phyloP scores from a whole-genome alignment of 495 filamentous ascomycete species.

The Trichocladium antarcticum region DNA sequence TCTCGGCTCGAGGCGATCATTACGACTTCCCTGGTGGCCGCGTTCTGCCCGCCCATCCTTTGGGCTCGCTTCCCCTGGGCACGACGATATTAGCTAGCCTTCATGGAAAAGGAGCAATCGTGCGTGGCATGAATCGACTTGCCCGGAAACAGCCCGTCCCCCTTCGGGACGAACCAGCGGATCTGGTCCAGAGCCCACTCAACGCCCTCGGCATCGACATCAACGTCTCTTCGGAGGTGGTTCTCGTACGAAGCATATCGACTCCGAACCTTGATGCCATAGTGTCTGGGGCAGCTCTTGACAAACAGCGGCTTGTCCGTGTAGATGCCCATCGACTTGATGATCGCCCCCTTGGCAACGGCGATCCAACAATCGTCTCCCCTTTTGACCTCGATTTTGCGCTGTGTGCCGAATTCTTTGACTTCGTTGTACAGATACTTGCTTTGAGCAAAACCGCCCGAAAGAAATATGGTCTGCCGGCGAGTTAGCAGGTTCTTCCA shows the following conservation, averaged over 20 bases:
- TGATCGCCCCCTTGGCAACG: conserved; percentile 24
- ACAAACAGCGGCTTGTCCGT: conserved; percentile 13
- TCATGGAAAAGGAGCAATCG: conserved; percentile 18
- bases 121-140: conserved; percentile 9
- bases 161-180: conserved; percentile 20
- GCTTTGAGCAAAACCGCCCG: conserved; percentile 20
- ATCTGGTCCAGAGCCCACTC: conserved; percentile 21
- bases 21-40: conserved; percentile 10
- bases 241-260: conserved; percentile 12
- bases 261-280: conserved; percentile 19
- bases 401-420: conserved; percentile 9
- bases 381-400: conserved; percentile 13
- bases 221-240: conserved; percentile 4
- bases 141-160: conserved; percentile 20
- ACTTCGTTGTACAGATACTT: conserved; percentile 16
- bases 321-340: conserved; percentile 23
- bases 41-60: too few relatives aligned
- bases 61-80: not conserved
- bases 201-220: conserved; percentile 13
- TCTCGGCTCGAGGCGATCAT: conserved; percentile 15
- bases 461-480: conserved; percentile 18
- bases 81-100: conserved; percentile 9
- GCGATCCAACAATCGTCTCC: conserved; percentile 24
- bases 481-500: not conserved
- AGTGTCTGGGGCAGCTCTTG: conserved; percentile 19